Conservation (phyloP, 73 alveolate species). For the Tetrahymena borealis region DNA sequence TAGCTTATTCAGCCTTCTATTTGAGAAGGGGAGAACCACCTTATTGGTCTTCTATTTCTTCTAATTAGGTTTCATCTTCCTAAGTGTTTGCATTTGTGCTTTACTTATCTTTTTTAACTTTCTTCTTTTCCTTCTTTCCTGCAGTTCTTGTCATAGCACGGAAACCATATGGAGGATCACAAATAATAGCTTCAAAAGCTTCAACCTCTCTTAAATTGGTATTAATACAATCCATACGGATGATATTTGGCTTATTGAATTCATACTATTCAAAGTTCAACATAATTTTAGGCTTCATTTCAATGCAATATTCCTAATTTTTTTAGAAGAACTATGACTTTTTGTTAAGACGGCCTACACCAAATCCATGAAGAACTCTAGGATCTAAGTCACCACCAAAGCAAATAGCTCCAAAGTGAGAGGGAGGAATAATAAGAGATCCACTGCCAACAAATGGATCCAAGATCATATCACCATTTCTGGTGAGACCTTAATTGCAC, state of each 20-base stretch:
- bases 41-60: slow-evolving; percentile 20
- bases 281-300: slow-evolving; percentile 38
- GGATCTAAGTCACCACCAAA: slow-evolving; percentile 95
- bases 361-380: slow-evolving; percentile 93
- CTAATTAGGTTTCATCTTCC: slow-evolving; percentile 21
- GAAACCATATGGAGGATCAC: slow-evolving; percentile 99
- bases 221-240: slow-evolving; percentile 3
- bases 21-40: slow-evolving; percentile 2
- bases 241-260: slow-evolving; percentile 18
- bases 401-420: slow-evolving; percentile 75
- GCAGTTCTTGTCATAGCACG: slow-evolving; percentile 83
- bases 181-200: slow-evolving; percentile 89
- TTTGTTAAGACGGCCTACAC: slow-evolving; percentile 78
- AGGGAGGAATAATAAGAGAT: slow-evolving; percentile 84
- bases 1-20: slow-evolving; percentile 43
- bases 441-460: slow-evolving; percentile 99
- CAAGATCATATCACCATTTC: slow-evolving; percentile 74
- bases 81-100: slow-evolving; percentile 38
- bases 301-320: slow-evolving; percentile 52
- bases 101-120: slow-evolving; percentile 39
- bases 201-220: slow-evolving; percentile 23
- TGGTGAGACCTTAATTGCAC: slow-evolving; percentile 90
- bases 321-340: slow-evolving; percentile 61
- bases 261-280: slow-evolving; percentile 34
- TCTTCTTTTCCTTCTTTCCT: slow-evolving; percentile 54